phyloP scores from a whole-genome alignment of 2,329 filamentous ascomycete genomes.

The Sarocladiaceae sp. region DNA sequence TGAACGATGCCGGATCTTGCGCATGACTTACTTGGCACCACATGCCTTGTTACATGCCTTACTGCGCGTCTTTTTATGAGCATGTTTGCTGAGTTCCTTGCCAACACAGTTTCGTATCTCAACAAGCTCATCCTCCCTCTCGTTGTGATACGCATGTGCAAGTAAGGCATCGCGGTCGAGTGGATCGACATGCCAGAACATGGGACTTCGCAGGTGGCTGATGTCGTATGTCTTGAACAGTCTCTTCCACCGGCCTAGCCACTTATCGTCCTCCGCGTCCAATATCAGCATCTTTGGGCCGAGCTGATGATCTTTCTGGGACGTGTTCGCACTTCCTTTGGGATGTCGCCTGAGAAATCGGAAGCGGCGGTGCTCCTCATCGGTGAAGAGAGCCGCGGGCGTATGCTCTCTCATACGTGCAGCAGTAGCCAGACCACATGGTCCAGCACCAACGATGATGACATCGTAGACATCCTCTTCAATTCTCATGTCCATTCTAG shows the following conservation, averaged over 20 bases:
- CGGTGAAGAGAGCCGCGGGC: conserved; percentile 73
- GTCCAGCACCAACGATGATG: conserved; percentile 67
- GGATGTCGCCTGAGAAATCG: conserved; percentile 66
- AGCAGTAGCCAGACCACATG: conserved; percentile 67
- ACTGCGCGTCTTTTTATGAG: conserved; percentile 56
- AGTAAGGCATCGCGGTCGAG: conserved; percentile 67
- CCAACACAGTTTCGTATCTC: conserved; percentile 72
- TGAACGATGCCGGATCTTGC: neutral
- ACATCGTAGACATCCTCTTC: conserved; percentile 52
- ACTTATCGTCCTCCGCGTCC: conserved; percentile 55
- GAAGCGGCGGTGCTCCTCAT: conserved; percentile 76
- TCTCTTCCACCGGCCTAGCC: conserved; percentile 66
- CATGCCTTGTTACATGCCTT: conserved; percentile 20
- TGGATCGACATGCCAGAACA: conserved; percentile 80
- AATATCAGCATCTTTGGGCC: conserved; percentile 53
- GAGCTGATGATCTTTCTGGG: conserved; percentile 11
- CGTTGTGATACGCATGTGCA: conserved; percentile 57
- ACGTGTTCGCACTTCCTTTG: neutral
- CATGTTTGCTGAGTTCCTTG: conserved; percentile 74
- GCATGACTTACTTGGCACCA: conserved; percentile 39
- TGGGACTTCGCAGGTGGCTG: conserved; percentile 65
- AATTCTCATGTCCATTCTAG: neutral
- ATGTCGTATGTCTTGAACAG: conserved; percentile 66
- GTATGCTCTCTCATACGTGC: conserved; percentile 65
- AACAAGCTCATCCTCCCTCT: conserved; percentile 55